phyloP scores from a whole-genome alignment of 306 rosid genomes.

The Gillenia trifoliata region DNA sequence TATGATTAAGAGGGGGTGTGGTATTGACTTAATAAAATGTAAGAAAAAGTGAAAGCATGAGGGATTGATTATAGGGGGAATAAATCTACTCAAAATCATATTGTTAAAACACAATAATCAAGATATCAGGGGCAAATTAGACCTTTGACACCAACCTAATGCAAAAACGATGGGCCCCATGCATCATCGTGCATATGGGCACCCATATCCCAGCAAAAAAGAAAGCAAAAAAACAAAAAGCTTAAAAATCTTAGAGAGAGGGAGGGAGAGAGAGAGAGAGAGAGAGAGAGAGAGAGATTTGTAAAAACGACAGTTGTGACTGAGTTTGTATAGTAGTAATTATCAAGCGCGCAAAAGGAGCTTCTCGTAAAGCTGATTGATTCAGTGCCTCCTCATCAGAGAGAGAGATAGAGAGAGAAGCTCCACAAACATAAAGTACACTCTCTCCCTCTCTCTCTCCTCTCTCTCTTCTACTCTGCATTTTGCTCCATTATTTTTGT shows the following conservation, averaged over 20 bases:
- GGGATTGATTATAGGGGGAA: not conserved
- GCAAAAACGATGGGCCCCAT: slow-evolving; percentile 11
- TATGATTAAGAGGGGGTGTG: not conserved
- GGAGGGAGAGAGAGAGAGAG: not conserved
- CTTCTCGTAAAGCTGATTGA: slow-evolving; percentile 11
- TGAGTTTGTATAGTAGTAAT: not conserved
- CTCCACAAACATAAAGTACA: slow-evolving; percentile 13
- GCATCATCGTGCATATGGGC: slow-evolving; percentile 10
- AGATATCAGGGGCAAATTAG: not conserved
- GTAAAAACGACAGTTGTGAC: slow-evolving; percentile 5
- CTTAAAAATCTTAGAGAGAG: not conserved
- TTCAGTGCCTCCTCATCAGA: not conserved
- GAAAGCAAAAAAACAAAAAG: not conserved
- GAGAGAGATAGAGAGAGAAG: not conserved
- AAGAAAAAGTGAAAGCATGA: not conserved
- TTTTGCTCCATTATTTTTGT: slow-evolving; percentile 29
- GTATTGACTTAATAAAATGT: not conserved
- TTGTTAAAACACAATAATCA: not conserved
- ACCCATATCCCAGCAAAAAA: slow-evolving; percentile 1
- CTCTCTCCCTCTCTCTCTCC: not conserved
- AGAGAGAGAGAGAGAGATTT: not conserved
- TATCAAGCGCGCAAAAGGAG: slow-evolving; percentile 2
- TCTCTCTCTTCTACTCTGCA: not conserved
- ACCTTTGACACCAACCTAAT: not conserved
- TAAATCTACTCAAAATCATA: not conserved